Conservation (phyloP, 371 early-diverging fungal species). For the Fennellomyces sp. region DNA sequence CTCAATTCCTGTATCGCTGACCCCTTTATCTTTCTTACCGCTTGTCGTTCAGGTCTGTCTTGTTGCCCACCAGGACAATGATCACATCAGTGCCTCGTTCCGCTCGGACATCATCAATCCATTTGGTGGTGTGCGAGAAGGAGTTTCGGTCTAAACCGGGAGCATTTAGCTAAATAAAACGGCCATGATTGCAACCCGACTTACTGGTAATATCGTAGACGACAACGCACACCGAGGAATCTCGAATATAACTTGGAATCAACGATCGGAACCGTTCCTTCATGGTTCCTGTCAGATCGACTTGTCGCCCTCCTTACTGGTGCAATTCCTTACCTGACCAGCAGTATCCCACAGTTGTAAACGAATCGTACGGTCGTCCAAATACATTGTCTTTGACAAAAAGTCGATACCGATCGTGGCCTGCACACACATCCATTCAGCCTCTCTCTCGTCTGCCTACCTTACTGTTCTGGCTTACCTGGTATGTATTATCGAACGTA, state of each 20-base stretch:
- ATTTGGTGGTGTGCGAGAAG: constrained; percentile 90
- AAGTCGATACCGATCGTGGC: constrained; percentile 99
- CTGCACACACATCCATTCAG: constrained; percentile 37
- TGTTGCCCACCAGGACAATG: constrained; percentile 97
- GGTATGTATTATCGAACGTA: constrained; percentile 97
- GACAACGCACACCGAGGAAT: constrained; percentile 97
- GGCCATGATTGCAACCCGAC: constrained; percentile 10
- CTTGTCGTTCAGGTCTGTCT: constrained; percentile 92
- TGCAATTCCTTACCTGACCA: constrained; percentile 99
- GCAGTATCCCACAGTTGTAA: constrained; percentile 99
- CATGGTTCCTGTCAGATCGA: constrained; percentile 3
- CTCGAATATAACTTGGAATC: constrained; percentile 98
- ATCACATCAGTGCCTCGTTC: constrained; percentile 95
- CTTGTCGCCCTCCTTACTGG: no score
- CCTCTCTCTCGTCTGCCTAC: no score
- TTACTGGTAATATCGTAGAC: constrained; percentile 95
- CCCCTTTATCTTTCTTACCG: constrained; percentile 50
- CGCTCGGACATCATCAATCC: constrained; percentile 97
- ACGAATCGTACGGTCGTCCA: constrained; percentile 95
- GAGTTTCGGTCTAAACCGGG: constrained; percentile 57
- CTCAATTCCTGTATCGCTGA: no score
- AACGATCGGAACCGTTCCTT: constrained; percentile 95
- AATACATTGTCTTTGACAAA: constrained; percentile 97
- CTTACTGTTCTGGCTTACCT: constrained; percentile 73
- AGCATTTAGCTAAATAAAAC: background rate